Percentiles rank a stretch among this genome's conserved stretches.
These are phyloP conservation scores for Phaffomyces thermotolerans DNA, from an alignment of 805 yeast genomes.

Conservation along the genomic window DNA sequence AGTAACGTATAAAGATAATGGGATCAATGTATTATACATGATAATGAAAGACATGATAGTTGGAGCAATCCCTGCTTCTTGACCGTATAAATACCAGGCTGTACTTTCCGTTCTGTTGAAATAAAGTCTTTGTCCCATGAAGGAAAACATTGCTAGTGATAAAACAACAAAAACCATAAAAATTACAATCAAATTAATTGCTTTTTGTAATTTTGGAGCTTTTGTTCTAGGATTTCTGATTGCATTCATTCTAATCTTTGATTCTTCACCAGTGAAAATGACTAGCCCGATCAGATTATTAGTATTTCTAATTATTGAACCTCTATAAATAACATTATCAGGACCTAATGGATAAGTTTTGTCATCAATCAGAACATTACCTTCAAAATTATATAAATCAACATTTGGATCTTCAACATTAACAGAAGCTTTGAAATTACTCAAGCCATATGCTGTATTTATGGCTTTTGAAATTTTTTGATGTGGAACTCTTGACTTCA, in stretches of 20 bases:
- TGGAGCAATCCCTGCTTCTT: conserved; percentile 80
- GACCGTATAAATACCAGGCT: conserved; percentile 67
- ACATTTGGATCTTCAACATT: conserved; percentile 86
- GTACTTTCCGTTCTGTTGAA: conserved; percentile 33
- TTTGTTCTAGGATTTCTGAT: conserved; percentile 83
- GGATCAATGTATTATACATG: conserved; percentile 96
- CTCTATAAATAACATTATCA: conserved; percentile 84
- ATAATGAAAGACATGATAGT: conserved; percentile 93
- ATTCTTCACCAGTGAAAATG: conserved; percentile 90
- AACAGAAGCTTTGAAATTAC: conserved; percentile 43
- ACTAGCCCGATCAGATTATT: conserved; percentile 68
- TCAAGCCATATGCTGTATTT: conserved; percentile 43
- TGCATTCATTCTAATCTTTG: conserved; percentile 94
- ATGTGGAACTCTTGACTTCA: conserved; percentile 69
- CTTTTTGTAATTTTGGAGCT: conserved; percentile 83
- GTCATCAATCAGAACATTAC: conserved; percentile 42
- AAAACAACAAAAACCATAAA: conserved; percentile 85
- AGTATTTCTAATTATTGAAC: conserved; percentile 85
- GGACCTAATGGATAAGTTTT: conserved; percentile 56
- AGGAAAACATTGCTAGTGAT: conserved; percentile 67
- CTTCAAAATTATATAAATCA: conserved; percentile 90
- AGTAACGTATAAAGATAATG: conserved; percentile 88
- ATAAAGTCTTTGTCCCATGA: conserved; percentile 64
- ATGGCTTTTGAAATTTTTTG: conserved; percentile 49
- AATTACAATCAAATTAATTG: conserved; percentile 74